These are phyloP conservation scores for Vitis hybrid DNA, from an alignment of 177 flowering plant species.

Conservation along the genomic window DNA sequence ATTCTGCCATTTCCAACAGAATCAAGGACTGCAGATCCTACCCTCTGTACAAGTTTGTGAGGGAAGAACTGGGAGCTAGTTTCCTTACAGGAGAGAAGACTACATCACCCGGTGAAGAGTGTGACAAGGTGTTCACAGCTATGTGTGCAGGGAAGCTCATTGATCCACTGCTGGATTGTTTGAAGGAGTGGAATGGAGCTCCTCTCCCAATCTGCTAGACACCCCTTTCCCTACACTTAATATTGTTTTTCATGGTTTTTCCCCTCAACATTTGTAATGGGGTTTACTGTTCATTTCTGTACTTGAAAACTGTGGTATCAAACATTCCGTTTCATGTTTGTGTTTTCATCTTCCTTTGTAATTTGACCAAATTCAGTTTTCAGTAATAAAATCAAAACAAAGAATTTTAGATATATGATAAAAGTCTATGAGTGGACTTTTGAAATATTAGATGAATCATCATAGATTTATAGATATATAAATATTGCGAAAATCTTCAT, in stretches of 20 bases:
- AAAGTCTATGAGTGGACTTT: too few relatives aligned
- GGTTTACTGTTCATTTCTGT: not conserved
- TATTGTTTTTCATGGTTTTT: not conserved
- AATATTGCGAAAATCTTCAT: too few relatives aligned
- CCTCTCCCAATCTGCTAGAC: slow-evolving; percentile 37
- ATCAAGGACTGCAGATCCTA: slow-evolving; percentile 53
- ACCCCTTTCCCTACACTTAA: not conserved
- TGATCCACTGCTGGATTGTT: slow-evolving; percentile 50
- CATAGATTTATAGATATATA: too few relatives aligned
- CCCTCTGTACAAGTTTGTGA: slow-evolving; percentile 47
- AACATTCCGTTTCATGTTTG: too few relatives aligned
- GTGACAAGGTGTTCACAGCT: slow-evolving; percentile 45
- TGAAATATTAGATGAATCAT: too few relatives aligned
- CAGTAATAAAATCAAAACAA: too few relatives aligned
- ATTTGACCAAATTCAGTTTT: too few relatives aligned
- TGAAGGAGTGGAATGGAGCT: slow-evolving; percentile 54
- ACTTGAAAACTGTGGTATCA: too few relatives aligned
- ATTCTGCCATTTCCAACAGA: slow-evolving; percentile 24
- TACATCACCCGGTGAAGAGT: slow-evolving; percentile 51
- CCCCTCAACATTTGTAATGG: too few relatives aligned
- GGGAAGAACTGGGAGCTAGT: slow-evolving; percentile 32
- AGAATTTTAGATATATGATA: too few relatives aligned
- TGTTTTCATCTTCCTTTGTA: too few relatives aligned
- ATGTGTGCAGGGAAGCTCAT: slow-evolving; percentile 44
- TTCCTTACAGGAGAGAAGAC: slow-evolving; percentile 42